Evolutionary conservation across 192 early-diverging fungal species (phyloP), one percentile per base, ranked within the genome.

Genomic region (Podila minutissima): DNA sequence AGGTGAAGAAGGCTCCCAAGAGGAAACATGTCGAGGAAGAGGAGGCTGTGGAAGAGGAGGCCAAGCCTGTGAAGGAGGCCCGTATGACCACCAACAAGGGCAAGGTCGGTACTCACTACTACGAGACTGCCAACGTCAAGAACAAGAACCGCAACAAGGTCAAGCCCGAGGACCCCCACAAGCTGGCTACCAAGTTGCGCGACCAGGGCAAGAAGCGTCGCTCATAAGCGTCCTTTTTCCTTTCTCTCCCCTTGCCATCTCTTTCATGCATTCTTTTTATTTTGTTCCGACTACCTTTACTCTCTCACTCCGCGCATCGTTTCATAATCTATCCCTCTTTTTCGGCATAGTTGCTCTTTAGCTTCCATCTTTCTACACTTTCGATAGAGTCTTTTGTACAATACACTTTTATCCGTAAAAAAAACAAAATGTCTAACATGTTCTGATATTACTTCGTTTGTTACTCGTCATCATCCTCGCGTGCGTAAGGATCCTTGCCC

Each of bases 61-160:
- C 73, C 59, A 89, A 84, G 70, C 66, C 71, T 22, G 69, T 75
- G 49, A 97, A 97, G 88, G 78, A 86, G 22, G 75, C 89, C 49
- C 91, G 96, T 59, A 94, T 94, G 93, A 95, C 92, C 33, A 97
- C 95, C 46, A 98, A 96, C 89, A 98, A 98, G 87, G 84, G 86
- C 58, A 97, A 97, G 86, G 90, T 95, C 57, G 96, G 96, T 59
- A 89, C 87, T 48, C 93, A 99, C 83, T 99, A 90, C 83, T 99
- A 99, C 69, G 92, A 94, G 66, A 88, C 86, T 4, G 95, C 96
- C 78, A 99, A 99, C 83, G 92, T 99, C 82, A 99, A 99, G 89
- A 98, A 98, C 86, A 87, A 88, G 83, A 96, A 95, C 84, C 89
- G 95, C 50, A 95, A 91, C 82, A 95, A 94, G 78, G 82, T 81